Base-by-base conservation (phyloP, 2,329 filamentous ascomycete species). In the Fusarium brevicatenulatum region DNA sequence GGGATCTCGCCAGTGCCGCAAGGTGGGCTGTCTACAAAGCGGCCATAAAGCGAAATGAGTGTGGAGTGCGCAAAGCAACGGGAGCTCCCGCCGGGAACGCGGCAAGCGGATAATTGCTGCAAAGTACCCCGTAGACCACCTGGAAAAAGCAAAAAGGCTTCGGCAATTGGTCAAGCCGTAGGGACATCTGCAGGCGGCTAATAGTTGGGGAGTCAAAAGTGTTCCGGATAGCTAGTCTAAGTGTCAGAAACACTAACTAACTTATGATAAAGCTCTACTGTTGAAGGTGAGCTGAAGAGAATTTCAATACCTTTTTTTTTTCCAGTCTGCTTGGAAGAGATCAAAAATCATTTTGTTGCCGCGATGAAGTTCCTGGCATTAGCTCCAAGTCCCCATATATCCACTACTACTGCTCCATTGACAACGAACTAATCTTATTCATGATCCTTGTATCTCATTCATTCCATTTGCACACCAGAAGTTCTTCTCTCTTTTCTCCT, bases 241-340 rank as follows among this genome's bases (percentile, higher is more conserved):
- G 4, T 4, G 10, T 9, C 3, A 9, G 9, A 12, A 12, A 9
- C 5, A 50, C 21, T 0, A 2, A 8, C 0, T 4, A 2, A 7
- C 10, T 2, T 10, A 3, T 3, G 1, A 0, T 13, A 18, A 4
- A 19, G 0, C 0, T 0, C 2, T 2, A 3, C 0, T 4, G 3
- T 7, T 32, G 3, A 32, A 9, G 10, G 10, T 9, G 19, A 30
- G 1, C 15, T 13, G 7, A 7, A 2, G 21, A 18, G 10, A n/a
- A n/a, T n/a, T 3, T n/a, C 2, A 0, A n/a, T 2, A 7, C 6
- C 19, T 9, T n/a, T 18, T 49, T n/a, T 18, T 30, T 15, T 34
- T 2, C 7, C 10, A 12, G 21, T 13, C 10, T 2, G 0, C 15
- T 23, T 0, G 3, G 5, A 23, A 49, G 15, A 13, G 1, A 13